Evolutionary conservation across 2,329 filamentous ascomycete species (phyloP).

Genomic region (Microsporum audouinii): DNA sequence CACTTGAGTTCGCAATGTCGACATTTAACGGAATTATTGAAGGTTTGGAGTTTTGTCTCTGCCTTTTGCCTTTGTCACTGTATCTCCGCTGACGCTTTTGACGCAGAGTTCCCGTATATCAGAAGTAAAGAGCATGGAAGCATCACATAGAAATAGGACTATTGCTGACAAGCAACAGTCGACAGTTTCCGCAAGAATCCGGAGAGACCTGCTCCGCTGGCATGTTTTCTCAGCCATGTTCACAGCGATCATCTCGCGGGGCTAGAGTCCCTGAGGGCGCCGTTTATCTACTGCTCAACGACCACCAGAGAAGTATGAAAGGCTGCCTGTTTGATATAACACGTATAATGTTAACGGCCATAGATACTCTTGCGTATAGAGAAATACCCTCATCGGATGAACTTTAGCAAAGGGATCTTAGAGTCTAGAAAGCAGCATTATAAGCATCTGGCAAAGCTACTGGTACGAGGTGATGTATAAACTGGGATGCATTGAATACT

Average conservation of each 20-base stretch:
- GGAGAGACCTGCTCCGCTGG: constrained; percentile 52
- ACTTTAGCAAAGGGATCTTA: constrained; percentile 64
- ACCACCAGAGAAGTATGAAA: constrained; percentile 56
- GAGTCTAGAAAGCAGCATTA: constrained; percentile 66
- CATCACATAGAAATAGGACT: background rate
- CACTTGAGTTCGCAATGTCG: constrained; percentile 18
- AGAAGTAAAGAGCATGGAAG: constrained; percentile 10
- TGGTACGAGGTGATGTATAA: constrained; percentile 38
- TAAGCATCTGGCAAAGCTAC: constrained; percentile 57
- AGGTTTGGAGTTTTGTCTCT: constrained; percentile 20
- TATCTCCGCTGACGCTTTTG: background rate
- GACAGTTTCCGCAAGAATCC: constrained; percentile 63
- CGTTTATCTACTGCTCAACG: constrained; percentile 83
- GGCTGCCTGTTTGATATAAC: background rate
- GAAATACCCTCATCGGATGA: constrained; percentile 66
- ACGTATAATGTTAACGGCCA: constrained; percentile 4
- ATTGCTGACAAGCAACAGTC: constrained; percentile 40
- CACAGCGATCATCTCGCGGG: constrained; percentile 83
- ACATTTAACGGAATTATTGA: constrained; percentile 25
- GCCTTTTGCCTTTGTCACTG: background rate
- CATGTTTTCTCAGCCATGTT: constrained; percentile 83
- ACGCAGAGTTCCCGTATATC: constrained; percentile 15
- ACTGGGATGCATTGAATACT: constrained; percentile 2
- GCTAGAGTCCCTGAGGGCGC: constrained; percentile 61
- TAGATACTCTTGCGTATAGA: constrained; percentile 66